These are phyloP conservation scores for Xylaria sp. DNA, from an alignment of 2,329 filamentous ascomycete species.

Conservation along the genomic window DNA sequence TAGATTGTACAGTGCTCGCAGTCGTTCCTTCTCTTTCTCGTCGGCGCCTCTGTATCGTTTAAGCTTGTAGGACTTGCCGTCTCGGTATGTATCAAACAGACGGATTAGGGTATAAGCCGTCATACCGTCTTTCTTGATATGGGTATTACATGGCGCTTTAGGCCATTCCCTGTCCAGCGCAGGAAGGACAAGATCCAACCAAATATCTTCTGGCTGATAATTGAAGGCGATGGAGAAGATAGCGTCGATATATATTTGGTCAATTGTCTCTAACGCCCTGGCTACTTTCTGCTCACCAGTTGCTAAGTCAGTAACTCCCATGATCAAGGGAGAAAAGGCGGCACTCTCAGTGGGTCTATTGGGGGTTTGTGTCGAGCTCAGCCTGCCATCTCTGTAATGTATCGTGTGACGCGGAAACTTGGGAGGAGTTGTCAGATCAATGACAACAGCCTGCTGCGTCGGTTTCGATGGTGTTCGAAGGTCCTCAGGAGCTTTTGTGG, in stretches of 20 bases:
- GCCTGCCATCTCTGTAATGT: constrained; percentile 22
- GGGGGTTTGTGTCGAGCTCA: constrained; percentile 18
- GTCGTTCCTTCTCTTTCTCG: constrained; percentile 31
- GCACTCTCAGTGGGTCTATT: background rate
- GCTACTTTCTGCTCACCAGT: constrained; percentile 44
- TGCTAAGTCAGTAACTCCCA: constrained; percentile 43
- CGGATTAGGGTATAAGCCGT: constrained; percentile 41
- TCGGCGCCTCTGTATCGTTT: constrained; percentile 39
- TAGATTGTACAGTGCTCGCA: constrained; percentile 23
- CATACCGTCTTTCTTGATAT: constrained; percentile 33
- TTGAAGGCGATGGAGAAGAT: constrained; percentile 44
- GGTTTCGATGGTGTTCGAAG: constrained; percentile 37
- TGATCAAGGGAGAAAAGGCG: constrained; percentile 34
- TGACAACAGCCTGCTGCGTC: constrained; percentile 20
- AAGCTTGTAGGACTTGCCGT: constrained; percentile 23
- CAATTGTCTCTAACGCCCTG: constrained; percentile 43
- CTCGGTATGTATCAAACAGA: constrained; percentile 43
- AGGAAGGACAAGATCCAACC: constrained; percentile 45
- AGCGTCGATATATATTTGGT: constrained; percentile 36
- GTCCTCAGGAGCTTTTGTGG: background rate
- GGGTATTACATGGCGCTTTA: constrained; percentile 31
- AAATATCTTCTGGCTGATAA: constrained; percentile 40
- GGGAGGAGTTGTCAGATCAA: constrained; percentile 42
- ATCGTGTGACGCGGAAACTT: constrained; percentile 18
- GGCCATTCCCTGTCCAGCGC: constrained; percentile 40